phyloP scores from a whole-genome alignment of 345 rosid genomes.

The Dipteronia dyeriana region DNA sequence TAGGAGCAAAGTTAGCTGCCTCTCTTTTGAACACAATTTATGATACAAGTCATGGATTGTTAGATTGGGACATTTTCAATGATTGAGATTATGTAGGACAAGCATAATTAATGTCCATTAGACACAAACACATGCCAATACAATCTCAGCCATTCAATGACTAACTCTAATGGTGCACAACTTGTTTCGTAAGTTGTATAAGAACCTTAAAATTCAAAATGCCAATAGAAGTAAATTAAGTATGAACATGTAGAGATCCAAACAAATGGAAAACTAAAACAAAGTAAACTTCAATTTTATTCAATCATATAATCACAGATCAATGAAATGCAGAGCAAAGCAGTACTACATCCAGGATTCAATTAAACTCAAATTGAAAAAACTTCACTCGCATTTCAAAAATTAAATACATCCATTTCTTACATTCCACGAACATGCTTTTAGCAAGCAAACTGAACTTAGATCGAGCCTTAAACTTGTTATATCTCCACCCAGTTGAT shows the following conservation, averaged over 20 bases:
- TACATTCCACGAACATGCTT: neutral
- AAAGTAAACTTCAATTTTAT: neutral
- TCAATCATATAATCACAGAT: neutral
- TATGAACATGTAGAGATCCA: neutral
- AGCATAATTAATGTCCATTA: neutral
- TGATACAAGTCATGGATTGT: neutral
- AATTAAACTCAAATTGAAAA: neutral
- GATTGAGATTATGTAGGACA: neutral
- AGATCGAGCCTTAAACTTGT: neutral
- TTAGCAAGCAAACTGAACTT: neutral
- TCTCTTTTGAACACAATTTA: neutral
- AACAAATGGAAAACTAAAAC: neutral
- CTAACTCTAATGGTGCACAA: neutral
- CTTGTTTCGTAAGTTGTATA: too few relatives aligned
- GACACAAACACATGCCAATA: neutral
- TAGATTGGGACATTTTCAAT: too few relatives aligned
- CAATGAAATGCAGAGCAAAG: conserved; percentile 1
- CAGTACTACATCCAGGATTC: neutral
- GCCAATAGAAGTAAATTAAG: neutral
- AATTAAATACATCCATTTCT: conserved; percentile 1
- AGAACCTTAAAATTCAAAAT: neutral
- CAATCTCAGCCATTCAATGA: neutral
- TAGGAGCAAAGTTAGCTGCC: too few relatives aligned
- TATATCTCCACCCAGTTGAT: neutral
- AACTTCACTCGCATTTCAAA: too few relatives aligned